phyloP scores from a whole-genome alignment of 2,329 filamentous ascomycete genomes.

The Didymella exigua region DNA sequence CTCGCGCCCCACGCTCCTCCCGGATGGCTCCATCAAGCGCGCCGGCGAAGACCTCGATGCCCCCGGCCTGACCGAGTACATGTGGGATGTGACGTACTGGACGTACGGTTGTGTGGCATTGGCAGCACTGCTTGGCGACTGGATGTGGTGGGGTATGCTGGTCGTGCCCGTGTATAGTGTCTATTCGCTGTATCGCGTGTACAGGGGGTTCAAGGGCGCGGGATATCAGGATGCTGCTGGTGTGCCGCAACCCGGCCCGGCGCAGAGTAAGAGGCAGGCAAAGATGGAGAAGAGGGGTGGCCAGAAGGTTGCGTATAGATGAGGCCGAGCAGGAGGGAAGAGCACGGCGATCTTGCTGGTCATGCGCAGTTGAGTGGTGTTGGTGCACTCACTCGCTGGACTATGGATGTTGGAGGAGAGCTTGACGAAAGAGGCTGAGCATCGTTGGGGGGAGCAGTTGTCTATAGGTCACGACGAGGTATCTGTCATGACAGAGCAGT shows the following conservation, averaged over 20 bases:
- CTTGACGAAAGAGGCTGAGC: not conserved
- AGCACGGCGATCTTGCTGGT: not conserved
- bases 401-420: too few relatives aligned
- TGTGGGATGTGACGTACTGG: conserved; percentile 97
- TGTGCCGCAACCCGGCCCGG: conserved; percentile 36
- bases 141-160: conserved; percentile 70
- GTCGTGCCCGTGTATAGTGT: conserved; percentile 55
- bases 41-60: conserved; percentile 88
- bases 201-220: conserved; percentile 49
- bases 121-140: conserved; percentile 81
- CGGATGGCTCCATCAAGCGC: conserved; percentile 66
- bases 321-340: conserved; percentile 11
- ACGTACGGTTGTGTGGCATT: conserved; percentile 79
- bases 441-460: not conserved
- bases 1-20: conserved; percentile 76
- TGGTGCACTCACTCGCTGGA: too few relatives aligned
- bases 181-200: conserved; percentile 54
- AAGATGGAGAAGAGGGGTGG: conserved; percentile 60
- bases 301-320: conserved; percentile 56
- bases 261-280: conserved; percentile 55
- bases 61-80: conserved; percentile 90
- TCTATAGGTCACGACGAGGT: too few relatives aligned
- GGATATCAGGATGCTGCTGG: conserved; percentile 52
- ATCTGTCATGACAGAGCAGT: too few relatives aligned
- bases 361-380: not conserved